phyloP scores from a whole-genome alignment of 352 stramenopile species.

The Phytophthora pisi region DNA sequence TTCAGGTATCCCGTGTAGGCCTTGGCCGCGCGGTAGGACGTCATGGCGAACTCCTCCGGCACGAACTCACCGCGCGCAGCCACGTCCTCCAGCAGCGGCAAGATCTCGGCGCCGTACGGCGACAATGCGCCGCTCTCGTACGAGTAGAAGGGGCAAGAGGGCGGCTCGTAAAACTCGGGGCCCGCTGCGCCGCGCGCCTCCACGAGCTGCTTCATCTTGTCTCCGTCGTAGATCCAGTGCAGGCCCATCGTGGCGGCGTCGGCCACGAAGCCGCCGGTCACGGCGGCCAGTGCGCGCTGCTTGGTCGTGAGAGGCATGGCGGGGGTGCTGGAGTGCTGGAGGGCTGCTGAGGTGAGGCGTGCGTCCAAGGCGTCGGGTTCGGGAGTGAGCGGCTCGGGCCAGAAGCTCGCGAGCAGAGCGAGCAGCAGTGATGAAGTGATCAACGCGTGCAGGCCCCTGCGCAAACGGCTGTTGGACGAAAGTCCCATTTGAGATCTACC shows the following conservation, averaged over 20 bases:
- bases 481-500: neutral
- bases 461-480: neutral
- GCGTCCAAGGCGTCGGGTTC: slow-evolving; percentile 4
- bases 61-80: slow-evolving; percentile 50
- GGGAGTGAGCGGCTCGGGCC: slow-evolving; percentile 17
- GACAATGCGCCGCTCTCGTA: slow-evolving; percentile 60
- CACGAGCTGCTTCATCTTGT: slow-evolving; percentile 49
- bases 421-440: slow-evolving; percentile 1
- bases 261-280: slow-evolving; percentile 60
- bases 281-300: slow-evolving; percentile 52
- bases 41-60: slow-evolving; percentile 45
- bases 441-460: neutral
- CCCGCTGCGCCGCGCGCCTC: slow-evolving; percentile 17
- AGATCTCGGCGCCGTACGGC: slow-evolving; percentile 70
- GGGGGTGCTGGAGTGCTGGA: neutral
- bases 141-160: slow-evolving; percentile 67
- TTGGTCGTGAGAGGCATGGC: slow-evolving; percentile 35
- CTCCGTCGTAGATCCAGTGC: slow-evolving; percentile 78
- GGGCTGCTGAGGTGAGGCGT: neutral
- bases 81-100: slow-evolving; percentile 64
- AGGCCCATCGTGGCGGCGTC: slow-evolving; percentile 75
- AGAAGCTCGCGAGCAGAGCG: slow-evolving; percentile 7
- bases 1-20: slow-evolving; percentile 65
- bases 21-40: slow-evolving; percentile 63
- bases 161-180: slow-evolving; percentile 65